Percentiles rank a stretch among this genome's conserved stretches.
Evolutionary conservation across 805 yeast species (phyloP).

Genomic region (Wickerhamiella cacticola): DNA sequence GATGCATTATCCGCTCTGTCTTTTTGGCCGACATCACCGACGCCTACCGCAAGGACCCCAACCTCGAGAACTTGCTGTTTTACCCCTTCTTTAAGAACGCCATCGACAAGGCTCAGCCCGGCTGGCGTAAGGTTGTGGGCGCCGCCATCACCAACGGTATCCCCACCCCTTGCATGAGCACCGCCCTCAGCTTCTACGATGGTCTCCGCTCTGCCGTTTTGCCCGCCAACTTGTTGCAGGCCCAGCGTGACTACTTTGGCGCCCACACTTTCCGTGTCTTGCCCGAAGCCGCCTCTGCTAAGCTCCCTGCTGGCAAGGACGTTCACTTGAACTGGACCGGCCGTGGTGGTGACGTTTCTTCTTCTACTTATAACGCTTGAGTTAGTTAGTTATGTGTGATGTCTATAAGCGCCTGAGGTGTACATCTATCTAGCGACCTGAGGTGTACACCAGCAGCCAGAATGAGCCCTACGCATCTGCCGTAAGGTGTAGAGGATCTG

Average conservation of each 20-base stretch:
- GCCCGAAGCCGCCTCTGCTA: constrained; percentile 69
- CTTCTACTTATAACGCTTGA: constrained; percentile 87
- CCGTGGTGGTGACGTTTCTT: constrained; percentile 94
- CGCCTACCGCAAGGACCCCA: constrained; percentile 89
- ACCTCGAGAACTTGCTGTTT: constrained; percentile 89
- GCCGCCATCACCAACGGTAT: constrained; percentile 75
- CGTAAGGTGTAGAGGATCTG: no score
- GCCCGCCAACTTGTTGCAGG: constrained; percentile 97
- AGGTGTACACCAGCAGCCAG: no score
- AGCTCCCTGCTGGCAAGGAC: constrained; percentile 65
- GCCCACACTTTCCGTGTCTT: constrained; percentile 97
- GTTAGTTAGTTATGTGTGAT: constrained; percentile 9
- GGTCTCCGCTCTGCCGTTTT: constrained; percentile 93
- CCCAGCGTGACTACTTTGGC: constrained; percentile 99
- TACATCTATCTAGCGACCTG: no score
- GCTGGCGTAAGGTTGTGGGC: constrained; percentile 86
- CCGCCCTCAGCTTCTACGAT: constrained; percentile 95
- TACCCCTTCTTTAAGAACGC: constrained; percentile 90
- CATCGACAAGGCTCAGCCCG: constrained; percentile 80
- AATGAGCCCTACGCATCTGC: no score
- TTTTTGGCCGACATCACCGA: constrained; percentile 94
- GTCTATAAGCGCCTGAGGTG: neutral
- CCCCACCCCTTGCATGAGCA: constrained; percentile 95
- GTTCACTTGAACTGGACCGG: constrained; percentile 99
- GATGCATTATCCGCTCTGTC: constrained; percentile 98